A percentile compares a stretch with the other conserved stretches of the same genome.
Evolutionary conservation across 768 basidiomycete genomes (phyloP).

Genomic region (Agrocybe pediades): DNA sequence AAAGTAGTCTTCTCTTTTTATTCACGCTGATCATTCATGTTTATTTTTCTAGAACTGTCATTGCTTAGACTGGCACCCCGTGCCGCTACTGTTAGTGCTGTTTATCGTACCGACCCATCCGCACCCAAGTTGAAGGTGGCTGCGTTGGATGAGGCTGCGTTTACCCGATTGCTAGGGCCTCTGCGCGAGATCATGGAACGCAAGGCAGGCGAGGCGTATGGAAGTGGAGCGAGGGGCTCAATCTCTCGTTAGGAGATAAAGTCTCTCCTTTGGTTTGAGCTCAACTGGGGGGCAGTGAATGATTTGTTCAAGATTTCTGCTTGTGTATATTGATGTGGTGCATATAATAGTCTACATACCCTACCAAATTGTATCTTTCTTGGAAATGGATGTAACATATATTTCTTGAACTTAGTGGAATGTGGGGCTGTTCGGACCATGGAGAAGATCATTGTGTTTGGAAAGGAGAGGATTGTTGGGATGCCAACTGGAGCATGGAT

Average conservation of each 20-base stretch:
- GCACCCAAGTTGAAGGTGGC: conserved; percentile 85
- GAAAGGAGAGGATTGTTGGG: no score
- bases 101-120: conserved; percentile 47
- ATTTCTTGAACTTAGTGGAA: no score
- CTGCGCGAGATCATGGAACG: conserved; percentile 92
- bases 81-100: conserved; percentile 94
- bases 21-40: not conserved
- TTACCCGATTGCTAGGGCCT: conserved; percentile 91
- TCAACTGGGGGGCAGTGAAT: not conserved
- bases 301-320: no score
- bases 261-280: no score
- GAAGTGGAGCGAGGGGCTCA: conserved; percentile 27
- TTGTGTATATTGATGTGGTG: no score
- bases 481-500: conserved; percentile 19
- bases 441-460: no score
- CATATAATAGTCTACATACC: no score
- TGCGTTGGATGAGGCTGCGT: conserved; percentile 89
- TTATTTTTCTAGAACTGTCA: conserved; percentile 70
- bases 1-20: conserved; percentile 1
- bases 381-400: no score
- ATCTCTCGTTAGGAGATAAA: conserved; percentile 32
- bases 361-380: no score
- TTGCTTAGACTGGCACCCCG: conserved; percentile 87
- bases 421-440: no score
- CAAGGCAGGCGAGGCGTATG: conserved; percentile 78